Conservation (phyloP, 2,329 filamentous ascomycete species). For the Colletotrichum horii region DNA sequence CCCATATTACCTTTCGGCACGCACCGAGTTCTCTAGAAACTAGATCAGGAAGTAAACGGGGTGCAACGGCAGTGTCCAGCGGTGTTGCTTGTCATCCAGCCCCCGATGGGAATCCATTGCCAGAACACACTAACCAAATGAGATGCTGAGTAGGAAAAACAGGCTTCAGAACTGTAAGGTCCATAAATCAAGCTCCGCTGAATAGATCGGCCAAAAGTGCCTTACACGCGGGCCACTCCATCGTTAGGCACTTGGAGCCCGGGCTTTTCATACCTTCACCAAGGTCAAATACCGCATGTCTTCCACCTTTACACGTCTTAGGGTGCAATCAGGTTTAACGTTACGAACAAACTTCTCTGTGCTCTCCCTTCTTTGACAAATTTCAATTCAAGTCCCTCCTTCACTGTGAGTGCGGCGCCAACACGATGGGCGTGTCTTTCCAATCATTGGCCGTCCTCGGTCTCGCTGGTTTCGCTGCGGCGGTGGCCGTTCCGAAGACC, state of each 20-base stretch:
- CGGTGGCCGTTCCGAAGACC: neutral
- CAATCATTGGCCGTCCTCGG: neutral
- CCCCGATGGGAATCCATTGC: neutral
- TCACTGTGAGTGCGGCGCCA: neutral
- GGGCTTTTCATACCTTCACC: neutral
- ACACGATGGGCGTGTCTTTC: neutral
- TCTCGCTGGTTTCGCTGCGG: neutral
- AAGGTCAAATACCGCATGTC: neutral
- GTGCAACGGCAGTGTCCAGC: neutral
- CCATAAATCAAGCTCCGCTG: neutral
- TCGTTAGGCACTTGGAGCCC: neutral
- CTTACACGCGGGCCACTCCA: neutral
- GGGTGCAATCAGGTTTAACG: neutral
- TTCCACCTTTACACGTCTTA: neutral
- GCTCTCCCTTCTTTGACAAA: neutral
- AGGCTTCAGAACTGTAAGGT: neutral
- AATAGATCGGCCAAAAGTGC: neutral
- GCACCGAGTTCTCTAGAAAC: neutral
- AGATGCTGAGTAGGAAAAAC: neutral
- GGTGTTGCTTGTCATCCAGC: neutral
- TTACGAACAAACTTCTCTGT: neutral
- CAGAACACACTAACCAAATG: neutral
- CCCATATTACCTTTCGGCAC: neutral
- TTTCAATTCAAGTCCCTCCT: neutral
- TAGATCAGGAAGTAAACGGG: neutral